Conservation (phyloP, 345 rosid species). For the Syzygium aqueum region DNA sequence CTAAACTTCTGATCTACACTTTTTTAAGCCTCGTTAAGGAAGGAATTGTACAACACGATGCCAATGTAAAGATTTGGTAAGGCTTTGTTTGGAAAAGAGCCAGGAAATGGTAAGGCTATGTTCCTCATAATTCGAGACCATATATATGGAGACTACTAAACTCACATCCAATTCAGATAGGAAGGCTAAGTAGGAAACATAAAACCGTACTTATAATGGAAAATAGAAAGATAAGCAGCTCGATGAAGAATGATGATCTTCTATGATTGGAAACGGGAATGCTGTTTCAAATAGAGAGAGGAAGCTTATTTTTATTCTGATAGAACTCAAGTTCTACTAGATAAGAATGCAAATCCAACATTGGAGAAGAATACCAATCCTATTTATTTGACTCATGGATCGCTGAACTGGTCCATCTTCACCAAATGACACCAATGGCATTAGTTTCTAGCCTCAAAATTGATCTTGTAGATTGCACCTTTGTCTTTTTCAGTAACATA, state of each 20-base stretch:
- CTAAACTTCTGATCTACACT: no score
- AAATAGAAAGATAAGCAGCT: not conserved
- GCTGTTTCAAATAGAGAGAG: not conserved
- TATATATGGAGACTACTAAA: not conserved
- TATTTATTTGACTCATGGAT: not conserved
- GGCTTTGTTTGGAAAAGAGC: no score
- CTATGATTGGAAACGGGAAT: not conserved
- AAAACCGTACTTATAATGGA: not conserved
- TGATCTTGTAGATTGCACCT: not conserved
- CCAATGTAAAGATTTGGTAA: no score
- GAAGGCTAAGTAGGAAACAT: not conserved
- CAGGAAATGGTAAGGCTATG: not conserved
- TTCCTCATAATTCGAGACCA: not conserved
- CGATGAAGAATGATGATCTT: not conserved
- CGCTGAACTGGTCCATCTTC: not conserved
- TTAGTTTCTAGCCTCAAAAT: not conserved
- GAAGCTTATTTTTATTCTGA: not conserved
- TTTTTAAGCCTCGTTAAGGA: no score
- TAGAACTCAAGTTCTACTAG: not conserved
- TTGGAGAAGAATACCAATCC: not conserved
- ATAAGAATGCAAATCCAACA: not conserved
- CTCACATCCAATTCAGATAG: not conserved
- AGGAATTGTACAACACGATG: no score
- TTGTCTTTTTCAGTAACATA: not conserved
- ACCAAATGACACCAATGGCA: not conserved